phyloP scores from a whole-genome alignment of 2,329 filamentous ascomycete species.

The Stylonectria norvegica region DNA sequence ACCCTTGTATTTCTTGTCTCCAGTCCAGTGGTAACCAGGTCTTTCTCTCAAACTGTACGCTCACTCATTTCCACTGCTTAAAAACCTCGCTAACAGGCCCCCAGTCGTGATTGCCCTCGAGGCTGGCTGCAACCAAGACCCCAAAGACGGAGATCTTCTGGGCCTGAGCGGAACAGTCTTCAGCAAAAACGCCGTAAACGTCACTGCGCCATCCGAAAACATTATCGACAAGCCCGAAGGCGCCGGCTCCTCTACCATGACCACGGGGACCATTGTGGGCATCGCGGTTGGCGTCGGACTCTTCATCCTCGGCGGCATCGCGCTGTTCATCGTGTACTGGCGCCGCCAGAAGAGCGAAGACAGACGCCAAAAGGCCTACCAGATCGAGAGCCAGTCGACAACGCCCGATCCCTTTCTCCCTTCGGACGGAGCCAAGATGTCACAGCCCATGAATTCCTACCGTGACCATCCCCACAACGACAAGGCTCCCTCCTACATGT shows the following conservation, averaged over 20 bases:
- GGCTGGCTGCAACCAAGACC: slow-evolving; percentile 47
- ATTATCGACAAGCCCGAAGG: slow-evolving; percentile 27
- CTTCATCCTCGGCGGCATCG: slow-evolving; percentile 39
- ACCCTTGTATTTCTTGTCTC: slow-evolving; percentile 43
- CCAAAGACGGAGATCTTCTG: slow-evolving; percentile 35
- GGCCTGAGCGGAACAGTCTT: slow-evolving; percentile 45
- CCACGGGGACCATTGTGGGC: slow-evolving; percentile 50
- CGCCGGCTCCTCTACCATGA: slow-evolving; percentile 33
- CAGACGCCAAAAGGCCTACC: slow-evolving; percentile 20
- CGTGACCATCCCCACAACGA: slow-evolving; percentile 23
- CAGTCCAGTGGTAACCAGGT: slow-evolving; percentile 36
- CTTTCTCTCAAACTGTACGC: slow-evolving; percentile 50
- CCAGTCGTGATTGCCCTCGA: slow-evolving; percentile 46
- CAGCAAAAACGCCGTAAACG: slow-evolving; percentile 34
- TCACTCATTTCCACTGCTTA: neutral
- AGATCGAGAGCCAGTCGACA: slow-evolving; percentile 17
- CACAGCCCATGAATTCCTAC: slow-evolving; percentile 19
- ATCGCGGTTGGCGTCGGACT: slow-evolving; percentile 48
- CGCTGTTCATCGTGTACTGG: slow-evolving; percentile 48
- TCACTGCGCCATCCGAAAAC: slow-evolving; percentile 32
- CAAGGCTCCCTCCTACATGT: slow-evolving; percentile 20
- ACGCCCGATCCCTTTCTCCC: slow-evolving; percentile 21
- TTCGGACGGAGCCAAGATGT: slow-evolving; percentile 23
- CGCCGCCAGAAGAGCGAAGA: slow-evolving; percentile 44
- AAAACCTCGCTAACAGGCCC: slow-evolving; percentile 10